Base-by-base conservation (phyloP, 1,139 yeast species). In the Saccharomyces hybrid region DNA sequence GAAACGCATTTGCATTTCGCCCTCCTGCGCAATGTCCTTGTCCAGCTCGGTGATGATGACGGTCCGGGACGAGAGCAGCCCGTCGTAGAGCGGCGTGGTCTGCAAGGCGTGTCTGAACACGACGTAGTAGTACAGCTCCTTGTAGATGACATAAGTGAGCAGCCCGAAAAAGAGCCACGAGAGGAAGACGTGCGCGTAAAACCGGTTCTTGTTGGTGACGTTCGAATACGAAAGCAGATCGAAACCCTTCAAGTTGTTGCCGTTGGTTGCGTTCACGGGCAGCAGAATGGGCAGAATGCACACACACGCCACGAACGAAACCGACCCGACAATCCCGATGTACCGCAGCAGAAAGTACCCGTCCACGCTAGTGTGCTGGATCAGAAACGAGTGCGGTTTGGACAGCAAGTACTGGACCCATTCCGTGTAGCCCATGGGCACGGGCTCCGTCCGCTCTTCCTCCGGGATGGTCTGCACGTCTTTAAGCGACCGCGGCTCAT, bases 341-440 rank as follows among this genome's bases (percentile, higher is more conserved):
- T 84, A 93, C 61, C 99, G 77, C 53, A 88, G 70, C 66, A 88
- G 91, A 63, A 90, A 83, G 71, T 89, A 93, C 14, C 96, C 97
- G 70, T 91, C 98, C 11, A 88, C 71, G 47, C 96, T 95, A 28
- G 89, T 78, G 61, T 87, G 89, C 64, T 87, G 88, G 58, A 93
- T 78, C 54, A 89, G 71, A 66, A 79, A 88, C 1, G 84, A 65
- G 60, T 86, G 93, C 1, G 86, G 82, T 61, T 82, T 81, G 13
- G 68, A 59, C 49, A 83, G 59, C 27, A 85, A 57, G 51, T 73
- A 74, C 0, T 78, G 68, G 2, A 84, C 59, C 95, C 93, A 86
- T 9, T 73, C 64, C 51, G 77, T 72, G 1, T 77, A 72, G 0
- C 88, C 87, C 4, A 69, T 61, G 1, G 89, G 85, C 13, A 81